Evolutionary conservation across 1,139 yeast species (phyloP).

Genomic region (Wickerhamomyces sp.): DNA sequence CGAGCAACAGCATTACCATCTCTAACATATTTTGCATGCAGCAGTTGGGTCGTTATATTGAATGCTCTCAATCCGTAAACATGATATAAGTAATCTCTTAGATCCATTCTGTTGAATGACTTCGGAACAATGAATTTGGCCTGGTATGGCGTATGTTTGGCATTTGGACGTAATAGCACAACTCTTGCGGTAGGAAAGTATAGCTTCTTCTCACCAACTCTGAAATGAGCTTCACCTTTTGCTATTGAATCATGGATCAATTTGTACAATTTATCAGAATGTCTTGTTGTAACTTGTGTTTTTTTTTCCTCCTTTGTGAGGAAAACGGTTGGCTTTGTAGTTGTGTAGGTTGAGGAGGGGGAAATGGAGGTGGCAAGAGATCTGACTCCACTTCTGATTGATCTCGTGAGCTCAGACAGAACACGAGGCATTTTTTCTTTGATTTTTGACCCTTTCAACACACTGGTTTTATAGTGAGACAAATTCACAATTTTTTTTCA

Average conservation of each 20-base stretch:
- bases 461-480: neutral
- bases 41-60: slow-evolving; percentile 79
- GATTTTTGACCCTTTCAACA: neutral
- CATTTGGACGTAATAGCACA: slow-evolving; percentile 77
- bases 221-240: slow-evolving; percentile 72
- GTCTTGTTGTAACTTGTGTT: slow-evolving; percentile 20
- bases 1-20: slow-evolving; percentile 62
- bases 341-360: slow-evolving; percentile 2
- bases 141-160: slow-evolving; percentile 92
- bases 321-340: slow-evolving; percentile 9
- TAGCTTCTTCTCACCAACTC: slow-evolving; percentile 64
- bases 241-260: slow-evolving; percentile 35
- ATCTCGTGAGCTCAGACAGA: slow-evolving; percentile 8
- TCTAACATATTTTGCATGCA: slow-evolving; percentile 68
- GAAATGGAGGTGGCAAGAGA: slow-evolving; percentile 17
- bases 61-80: slow-evolving; percentile 84
- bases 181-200: slow-evolving; percentile 85
- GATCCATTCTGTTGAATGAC: slow-evolving; percentile 83
- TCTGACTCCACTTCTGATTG: slow-evolving; percentile 15
- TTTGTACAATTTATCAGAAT: slow-evolving; percentile 21
- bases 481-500: neutral
- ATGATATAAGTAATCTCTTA: slow-evolving; percentile 86
- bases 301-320: slow-evolving; percentile 16
- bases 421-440: slow-evolving; percentile 19
- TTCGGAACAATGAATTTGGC: slow-evolving; percentile 93